phyloP scores from a whole-genome alignment of 306 rosid species.

The Quercus alba region DNA sequence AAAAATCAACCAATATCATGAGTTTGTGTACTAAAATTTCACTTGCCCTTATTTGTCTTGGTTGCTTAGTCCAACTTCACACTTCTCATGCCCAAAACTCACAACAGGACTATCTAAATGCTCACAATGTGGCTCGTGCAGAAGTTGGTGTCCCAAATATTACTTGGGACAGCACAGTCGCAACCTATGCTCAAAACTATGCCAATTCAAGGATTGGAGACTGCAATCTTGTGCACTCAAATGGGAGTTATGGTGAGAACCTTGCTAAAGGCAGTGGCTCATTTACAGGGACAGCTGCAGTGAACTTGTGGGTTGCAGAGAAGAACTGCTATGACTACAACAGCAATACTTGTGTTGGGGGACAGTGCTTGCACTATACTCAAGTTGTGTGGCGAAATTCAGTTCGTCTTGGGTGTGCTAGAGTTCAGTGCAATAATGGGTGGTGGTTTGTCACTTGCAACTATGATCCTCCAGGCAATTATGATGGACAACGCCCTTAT shows the following conservation, averaged over 20 bases:
- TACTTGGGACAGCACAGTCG: constrained; percentile 24
- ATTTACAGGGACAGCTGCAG: constrained; percentile 2
- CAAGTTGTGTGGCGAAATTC: constrained; percentile 30
- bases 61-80: background rate
- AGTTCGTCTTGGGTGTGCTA: constrained; percentile 24
- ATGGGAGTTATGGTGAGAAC: constrained; percentile 34
- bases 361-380: constrained; percentile 35
- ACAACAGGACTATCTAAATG: constrained; percentile 12
- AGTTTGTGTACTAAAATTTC: too few relatives aligned
- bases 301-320: constrained; percentile 32
- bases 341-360: constrained; percentile 5
- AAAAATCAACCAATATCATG: too few relatives aligned
- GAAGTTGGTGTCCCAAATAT: constrained; percentile 32
- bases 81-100: constrained; percentile 2
- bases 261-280: background rate
- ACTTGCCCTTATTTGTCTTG: background rate
- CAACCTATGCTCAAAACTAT: constrained; percentile 18
- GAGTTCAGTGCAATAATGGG: constrained; percentile 20
- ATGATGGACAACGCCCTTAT: constrained; percentile 10
- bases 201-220: background rate
- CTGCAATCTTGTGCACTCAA: constrained; percentile 33
- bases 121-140: constrained; percentile 38
- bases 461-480: constrained; percentile 24
- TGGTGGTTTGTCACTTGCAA: constrained; percentile 23
- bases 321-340: constrained; percentile 12